Base-by-base conservation (phyloP, 2,329 filamentous ascomycete genomes). In the Claviceps sp. region DNA sequence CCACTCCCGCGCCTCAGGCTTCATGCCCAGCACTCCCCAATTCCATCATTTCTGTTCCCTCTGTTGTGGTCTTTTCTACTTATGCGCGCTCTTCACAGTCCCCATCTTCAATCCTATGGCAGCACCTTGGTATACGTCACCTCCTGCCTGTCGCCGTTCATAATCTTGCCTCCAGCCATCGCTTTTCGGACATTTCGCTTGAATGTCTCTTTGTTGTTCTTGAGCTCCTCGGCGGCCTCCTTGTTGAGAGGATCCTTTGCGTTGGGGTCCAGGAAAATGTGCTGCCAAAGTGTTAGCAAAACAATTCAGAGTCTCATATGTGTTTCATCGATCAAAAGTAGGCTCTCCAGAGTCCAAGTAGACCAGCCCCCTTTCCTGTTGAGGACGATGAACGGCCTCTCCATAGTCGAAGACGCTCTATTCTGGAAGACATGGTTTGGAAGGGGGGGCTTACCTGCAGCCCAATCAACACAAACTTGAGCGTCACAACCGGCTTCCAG, bases 221-320 rank as follows among this genome's bases (percentile, higher is more conserved):
- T 82, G 60, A 98, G 74, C 64, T 97, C 93, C 56, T 96, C 89
- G 4, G 93, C 93, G 0, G 93, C 93, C 63, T 97, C 91, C 74
- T 98, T 96, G 71, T 98, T 98, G 55, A 98, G 73, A n/a, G 93
- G 93, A 65, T 98, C 93, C 48, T 87, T 90, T 10, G 93, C 89
- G 65, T 98, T 98, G 17, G 93, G 93, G 68, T 98, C 93, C 56
- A 97, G 82, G 77, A 98, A 98, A 50, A 98, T 77, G 65, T 97
- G 97, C 85, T 95, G 37, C 68, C 47, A 51, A 40, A 13, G 22
- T 40, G 51, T 64, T 57, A 65, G 61, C 54, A 50, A 46, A 6
- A 13, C 14, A 2, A 34, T 19, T 17, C 16, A 26, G 10, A 34
- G 1, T 11, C 11, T 34, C 1, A 11, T 2, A 34, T 11, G 10